phyloP scores from a whole-genome alignment of 2,329 filamentous ascomycete genomes.

The Aspergillus tamarii region DNA sequence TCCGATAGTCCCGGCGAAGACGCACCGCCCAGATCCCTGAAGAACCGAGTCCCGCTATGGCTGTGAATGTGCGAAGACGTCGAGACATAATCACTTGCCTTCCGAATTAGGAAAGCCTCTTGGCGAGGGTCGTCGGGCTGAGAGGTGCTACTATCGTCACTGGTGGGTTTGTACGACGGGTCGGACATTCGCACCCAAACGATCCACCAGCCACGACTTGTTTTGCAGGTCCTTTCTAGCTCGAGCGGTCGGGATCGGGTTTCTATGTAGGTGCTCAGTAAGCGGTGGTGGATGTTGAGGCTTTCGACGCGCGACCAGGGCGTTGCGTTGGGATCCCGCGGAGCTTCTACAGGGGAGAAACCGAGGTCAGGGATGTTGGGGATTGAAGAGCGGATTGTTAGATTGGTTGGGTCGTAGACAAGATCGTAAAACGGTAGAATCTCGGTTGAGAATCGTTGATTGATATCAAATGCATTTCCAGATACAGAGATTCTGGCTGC shows the following conservation, averaged over 20 bases:
- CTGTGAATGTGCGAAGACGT: conserved; percentile 33
- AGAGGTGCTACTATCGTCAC: conserved; percentile 16
- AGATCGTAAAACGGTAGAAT: conserved; percentile 60
- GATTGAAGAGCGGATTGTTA: conserved; percentile 64
- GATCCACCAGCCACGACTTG: conserved; percentile 68
- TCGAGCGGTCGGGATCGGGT: conserved; percentile 54
- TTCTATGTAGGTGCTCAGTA: conserved; percentile 59
- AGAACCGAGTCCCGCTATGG: conserved; percentile 39
- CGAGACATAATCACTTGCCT: conserved; percentile 45
- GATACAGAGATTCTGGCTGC: conserved; percentile 40
- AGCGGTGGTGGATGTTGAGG: conserved; percentile 63
- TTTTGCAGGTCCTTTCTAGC: conserved; percentile 65
- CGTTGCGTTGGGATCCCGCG: conserved; percentile 11
- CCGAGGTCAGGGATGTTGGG: conserved; percentile 65
- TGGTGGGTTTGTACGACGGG: conserved; percentile 10
- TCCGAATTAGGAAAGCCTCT: conserved; percentile 52
- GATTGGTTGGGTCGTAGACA: conserved; percentile 61
- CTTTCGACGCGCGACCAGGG: conserved; percentile 61
- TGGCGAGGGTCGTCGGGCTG: conserved; percentile 23
- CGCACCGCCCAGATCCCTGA: conserved; percentile 44
- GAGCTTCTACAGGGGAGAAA: conserved; percentile 28
- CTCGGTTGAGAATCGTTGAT: conserved; percentile 31
- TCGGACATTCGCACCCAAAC: conserved; percentile 62
- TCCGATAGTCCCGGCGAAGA: conserved; percentile 32
- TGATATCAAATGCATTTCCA: conserved; percentile 37